Evolutionary conservation across 768 basidiomycete genomes (phyloP), one percentile per base, ranked within the genome.

Genomic region (Termitomyces bulborhizus): DNA sequence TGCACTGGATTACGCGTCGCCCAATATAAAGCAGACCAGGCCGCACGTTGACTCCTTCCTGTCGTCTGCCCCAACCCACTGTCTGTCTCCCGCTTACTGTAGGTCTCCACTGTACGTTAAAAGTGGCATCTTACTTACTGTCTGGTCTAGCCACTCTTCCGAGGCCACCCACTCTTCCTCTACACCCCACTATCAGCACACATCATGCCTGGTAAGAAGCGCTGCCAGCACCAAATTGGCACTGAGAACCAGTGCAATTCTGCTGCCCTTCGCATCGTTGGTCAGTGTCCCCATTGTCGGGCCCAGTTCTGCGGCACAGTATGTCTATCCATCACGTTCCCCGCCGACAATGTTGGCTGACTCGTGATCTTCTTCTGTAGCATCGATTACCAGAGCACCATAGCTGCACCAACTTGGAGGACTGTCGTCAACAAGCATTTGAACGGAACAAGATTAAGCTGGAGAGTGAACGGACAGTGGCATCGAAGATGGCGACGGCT

Each of bases 331-430:
- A 56, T 57, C 44, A n/a, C 49, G 46, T 27, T 36, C 27, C 27
- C 42, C 21, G 46, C 49, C 18, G 51, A 54, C 63, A 42, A 15
- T 32, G 8, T 9, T 34, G 34, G 4, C 34, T 68, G 48, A 65
- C 55, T 62, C 54, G 60, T 53, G 26, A 42, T 32, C 55, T 59
- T 42, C 12, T 34, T 55, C 56, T 62, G 31, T 54, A 93, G 88
- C 93, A 94, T 67, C 88, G 92, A 57, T 78, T 95, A 60, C 91
- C 93, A 6, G 93, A 94, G 68, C 89, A 90, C 62, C 92, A 95
- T 69, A 79, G 80, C 53, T 95, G 92, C 74, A 80, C 82, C 61
- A 87, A 92, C 58, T 74, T 95, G 58, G 85, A 89, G 66, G 85
- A 85, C 69, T 94, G 92, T 73, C 77, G 86, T 59, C 87, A 91